Evolutionary conservation across 331 rosid species (phyloP), one percentile per base, ranked within the genome.

Genomic region (Malus hybrid): DNA sequence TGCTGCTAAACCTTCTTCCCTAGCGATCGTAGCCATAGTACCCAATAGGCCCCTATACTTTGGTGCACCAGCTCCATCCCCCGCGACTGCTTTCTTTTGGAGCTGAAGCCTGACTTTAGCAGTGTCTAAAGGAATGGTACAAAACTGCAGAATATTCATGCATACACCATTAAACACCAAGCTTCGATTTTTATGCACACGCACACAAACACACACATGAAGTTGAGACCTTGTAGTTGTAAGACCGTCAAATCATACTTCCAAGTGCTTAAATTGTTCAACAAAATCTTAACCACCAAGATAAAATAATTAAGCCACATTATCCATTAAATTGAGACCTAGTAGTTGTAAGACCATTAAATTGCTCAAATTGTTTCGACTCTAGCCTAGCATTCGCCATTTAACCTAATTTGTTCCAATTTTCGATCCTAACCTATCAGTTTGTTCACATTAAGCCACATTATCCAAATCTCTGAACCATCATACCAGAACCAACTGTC

Each of bases 61-160:
- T 20, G 91, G 90, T 19, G 65, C 19, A 46, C 83, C 82, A n/a
- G 24, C 70, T 66, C 80, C 96, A 76, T 85, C 96, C 32, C 61
- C 79, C 13, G 10, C 54, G 55, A 75, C 83, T 19, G 84, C 79
- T 83, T 88, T 94, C 87, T 82, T 90, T 76, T 92, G 99, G 24
- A 94, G 93, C 80, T 94, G 99, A 80, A 94, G 96, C 86, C 99
- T 90, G 65, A 94, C 99, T 84, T 94, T 94, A 52, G 99, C 99
- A 11, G 90, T 90, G 74, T 94, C 99, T 77, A 94, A 76, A 36
- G 99, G 99, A 71, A 92, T 88, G 19, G 97, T 94, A 82, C 95
- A 94, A 57, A 87, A 86, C 99, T 94, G 82, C 87, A 79, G 14
- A 34, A 71, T 39, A 10, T 32, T 42, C 55, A 69, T 5, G 32